phyloP scores from a whole-genome alignment of 2,329 filamentous ascomycete species.

The Didymella pinodella region DNA sequence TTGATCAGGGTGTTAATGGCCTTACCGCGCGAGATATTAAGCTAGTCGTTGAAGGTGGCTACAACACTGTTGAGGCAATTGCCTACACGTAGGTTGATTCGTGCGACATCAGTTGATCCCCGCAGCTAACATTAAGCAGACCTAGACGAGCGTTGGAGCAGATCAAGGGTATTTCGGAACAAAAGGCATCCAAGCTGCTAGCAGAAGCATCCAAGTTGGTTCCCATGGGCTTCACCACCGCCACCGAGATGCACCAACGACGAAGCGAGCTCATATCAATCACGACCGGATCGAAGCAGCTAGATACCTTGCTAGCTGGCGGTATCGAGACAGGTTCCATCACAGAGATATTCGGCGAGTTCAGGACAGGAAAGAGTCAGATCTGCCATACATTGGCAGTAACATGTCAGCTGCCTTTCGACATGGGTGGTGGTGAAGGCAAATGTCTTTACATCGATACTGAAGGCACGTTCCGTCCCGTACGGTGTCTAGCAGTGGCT shows the following conservation, averaged over 20 bases:
- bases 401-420: slow-evolving; percentile 95
- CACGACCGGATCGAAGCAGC: slow-evolving; percentile 95
- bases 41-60: slow-evolving; percentile 88
- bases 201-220: slow-evolving; percentile 96
- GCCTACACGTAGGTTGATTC: slow-evolving; percentile 78
- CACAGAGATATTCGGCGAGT: slow-evolving; percentile 97
- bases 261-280: slow-evolving; percentile 97
- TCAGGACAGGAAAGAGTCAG: slow-evolving; percentile 97
- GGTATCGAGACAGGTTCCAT: slow-evolving; percentile 97
- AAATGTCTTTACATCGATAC: slow-evolving; percentile 99
- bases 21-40: slow-evolving; percentile 96
- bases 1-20: slow-evolving; percentile 78
- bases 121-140: slow-evolving; percentile 52
- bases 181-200: slow-evolving; percentile 91
- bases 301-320: slow-evolving; percentile 92
- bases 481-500: slow-evolving; percentile 88
- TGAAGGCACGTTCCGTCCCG: slow-evolving; percentile 92
- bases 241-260: slow-evolving; percentile 97
- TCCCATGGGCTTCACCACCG: slow-evolving; percentile 98
- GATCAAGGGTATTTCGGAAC: slow-evolving; percentile 97
- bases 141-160: slow-evolving; percentile 82
- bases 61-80: slow-evolving; percentile 93
- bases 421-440: slow-evolving; percentile 98
- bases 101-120: neutral
- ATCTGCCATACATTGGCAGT: slow-evolving; percentile 99